phyloP scores from a whole-genome alignment of 495 filamentous ascomycete species.

The Aspergillus incahuasiensis region DNA sequence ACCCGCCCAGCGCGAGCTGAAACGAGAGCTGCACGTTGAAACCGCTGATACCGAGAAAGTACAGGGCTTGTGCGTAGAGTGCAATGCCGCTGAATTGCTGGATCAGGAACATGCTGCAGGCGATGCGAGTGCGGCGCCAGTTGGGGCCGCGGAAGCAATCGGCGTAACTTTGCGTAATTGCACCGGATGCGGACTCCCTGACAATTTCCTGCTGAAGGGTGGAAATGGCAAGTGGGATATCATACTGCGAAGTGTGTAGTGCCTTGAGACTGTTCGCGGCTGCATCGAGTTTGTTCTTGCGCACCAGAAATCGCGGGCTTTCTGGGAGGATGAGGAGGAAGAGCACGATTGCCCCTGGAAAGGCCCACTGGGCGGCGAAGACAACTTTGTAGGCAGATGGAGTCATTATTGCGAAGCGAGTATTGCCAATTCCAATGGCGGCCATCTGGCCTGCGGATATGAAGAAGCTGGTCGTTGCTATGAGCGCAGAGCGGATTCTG shows the following conservation, averaged over 20 bases:
- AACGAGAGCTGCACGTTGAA: background rate
- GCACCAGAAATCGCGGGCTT: slow-evolving; percentile 1
- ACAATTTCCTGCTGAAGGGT: no score
- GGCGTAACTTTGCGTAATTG: background rate
- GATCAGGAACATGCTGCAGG: background rate
- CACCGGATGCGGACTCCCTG: background rate
- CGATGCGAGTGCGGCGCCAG: background rate
- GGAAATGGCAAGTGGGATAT: background rate
- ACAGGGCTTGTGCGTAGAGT: background rate
- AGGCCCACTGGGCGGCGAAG: background rate
- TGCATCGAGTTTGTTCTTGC: background rate
- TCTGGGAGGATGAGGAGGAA: background rate
- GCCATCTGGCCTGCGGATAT: background rate
- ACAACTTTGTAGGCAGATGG: background rate
- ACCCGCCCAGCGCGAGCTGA: background rate
- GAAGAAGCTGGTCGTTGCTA: background rate
- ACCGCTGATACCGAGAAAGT: background rate
- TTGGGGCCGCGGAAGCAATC: background rate
- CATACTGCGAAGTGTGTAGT: background rate
- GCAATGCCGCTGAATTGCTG: background rate
- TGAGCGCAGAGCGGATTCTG: background rate
- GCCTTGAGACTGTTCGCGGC: background rate
- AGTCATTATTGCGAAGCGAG: background rate
- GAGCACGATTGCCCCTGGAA: background rate
- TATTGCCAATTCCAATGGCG: background rate